Conservation (phyloP, 148 eudicot species). For the Rhododendron vialii region DNA sequence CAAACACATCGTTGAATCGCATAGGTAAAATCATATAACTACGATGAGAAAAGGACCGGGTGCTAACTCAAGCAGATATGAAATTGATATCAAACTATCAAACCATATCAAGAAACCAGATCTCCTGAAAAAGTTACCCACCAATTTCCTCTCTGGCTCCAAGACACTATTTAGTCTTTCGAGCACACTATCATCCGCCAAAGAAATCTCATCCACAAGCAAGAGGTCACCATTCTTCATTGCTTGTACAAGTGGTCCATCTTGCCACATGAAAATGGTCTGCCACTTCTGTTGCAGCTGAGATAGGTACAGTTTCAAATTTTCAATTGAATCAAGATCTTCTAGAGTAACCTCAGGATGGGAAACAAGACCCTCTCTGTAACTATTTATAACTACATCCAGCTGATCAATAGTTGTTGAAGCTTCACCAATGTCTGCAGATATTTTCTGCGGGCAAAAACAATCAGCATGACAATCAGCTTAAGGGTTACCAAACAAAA, state of each 20-base stretch:
- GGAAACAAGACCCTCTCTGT: constrained; percentile 37
- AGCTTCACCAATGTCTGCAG: constrained; percentile 65
- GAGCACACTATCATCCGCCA: constrained; percentile 97
- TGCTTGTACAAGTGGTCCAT: constrained; percentile 92
- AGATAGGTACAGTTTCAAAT: constrained; percentile 33
- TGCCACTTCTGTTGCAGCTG: constrained; percentile 78
- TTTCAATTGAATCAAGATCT: constrained; percentile 46
- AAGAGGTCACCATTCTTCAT: constrained; percentile 84
- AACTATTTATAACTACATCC: constrained; percentile 39
- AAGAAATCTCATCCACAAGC: constrained; percentile 95
- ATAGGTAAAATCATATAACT: not conserved
- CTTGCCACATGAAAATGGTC: constrained; percentile 88
- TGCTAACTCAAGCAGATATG: not conserved
- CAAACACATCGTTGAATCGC: not conserved
- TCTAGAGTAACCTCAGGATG: constrained; percentile 36
- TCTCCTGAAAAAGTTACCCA: constrained; percentile 21
- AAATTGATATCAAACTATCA: not conserved
- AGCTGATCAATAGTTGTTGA: constrained; percentile 50
- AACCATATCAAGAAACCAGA: not conserved
- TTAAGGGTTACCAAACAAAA: not conserved
- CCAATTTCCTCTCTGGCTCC: constrained; percentile 97
- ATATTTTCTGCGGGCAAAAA: constrained; percentile 47
- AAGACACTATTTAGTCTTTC: constrained; percentile 95
- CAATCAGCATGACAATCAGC: constrained; percentile 4
- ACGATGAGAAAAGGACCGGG: not conserved